Base-by-base conservation (phyloP, 1,139 yeast species). In the Eremothecium gossypii region DNA sequence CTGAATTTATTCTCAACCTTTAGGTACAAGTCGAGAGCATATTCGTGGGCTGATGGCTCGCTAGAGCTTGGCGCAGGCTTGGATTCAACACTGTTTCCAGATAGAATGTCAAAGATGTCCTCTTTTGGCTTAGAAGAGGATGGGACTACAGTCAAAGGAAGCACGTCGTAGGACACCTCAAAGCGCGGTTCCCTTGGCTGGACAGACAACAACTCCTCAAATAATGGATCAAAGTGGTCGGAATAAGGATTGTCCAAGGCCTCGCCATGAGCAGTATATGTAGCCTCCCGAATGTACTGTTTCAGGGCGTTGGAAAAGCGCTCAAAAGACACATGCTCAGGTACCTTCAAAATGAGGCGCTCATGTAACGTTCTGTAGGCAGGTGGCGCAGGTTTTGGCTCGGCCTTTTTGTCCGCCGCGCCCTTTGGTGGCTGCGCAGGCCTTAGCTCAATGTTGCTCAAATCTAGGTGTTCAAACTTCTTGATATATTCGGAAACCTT, bases 401-500 rank as follows among this genome's bases (percentile, higher is more conserved):
- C 29, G 33, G 59, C 52, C 1, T 58, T 42, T 23, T 46, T 48
- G 17, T 49, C 40, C 14, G 42, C 47, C 28, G 41, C 47, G n/a
- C 45, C 53, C 23, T 49, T 54, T 41, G 52, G 53, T 41, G 77
- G 68, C 36, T 66, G 64, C 9, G 75, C 72, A 41, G 53, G 56
- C 49, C 65, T 66, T 45, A 77, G 52, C 46, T 76, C 74, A 50
- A 89, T 78, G 61, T 83, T 77, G 34, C 86, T 74, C 45, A 91
- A 70, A 60, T 91, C 97, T 50, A 89, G 69, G 54, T 79, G 83
- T 50, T 77, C 73, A 49, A 74, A 73, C 40, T 71, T 66, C 45
- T 74, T 68, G 52, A 89, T 65, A 57, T 69, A 79, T 34, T 74
- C 65, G 8, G 84, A 69, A 44, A 89, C 69, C 20, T 65, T 60